Evolutionary conservation across 768 basidiomycete species (phyloP), one percentile per base, ranked within the genome.

Genomic region (Agrocybe chaxingu): DNA sequence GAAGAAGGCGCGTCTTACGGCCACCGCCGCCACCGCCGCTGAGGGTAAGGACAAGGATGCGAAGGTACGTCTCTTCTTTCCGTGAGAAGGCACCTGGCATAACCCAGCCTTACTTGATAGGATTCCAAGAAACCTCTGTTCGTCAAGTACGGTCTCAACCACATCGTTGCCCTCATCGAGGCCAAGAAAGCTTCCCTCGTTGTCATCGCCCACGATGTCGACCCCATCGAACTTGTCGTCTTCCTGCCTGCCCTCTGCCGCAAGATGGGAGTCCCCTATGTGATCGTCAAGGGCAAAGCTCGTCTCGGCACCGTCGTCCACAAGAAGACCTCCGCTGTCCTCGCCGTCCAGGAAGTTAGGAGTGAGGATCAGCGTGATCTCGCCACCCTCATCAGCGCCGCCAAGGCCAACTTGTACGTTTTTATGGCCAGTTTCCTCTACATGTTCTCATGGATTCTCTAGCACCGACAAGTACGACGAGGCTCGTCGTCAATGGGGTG

Each of bases 221-320:
- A 99, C 80, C 96, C 96, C 37, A 97, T 98, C 57, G 96, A 99
- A 76, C 88, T 99, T 62, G 96, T 99, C 58, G 84, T 99, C 73
- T 98, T 92, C 87, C 81, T 98, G 53, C 96, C 96, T 50, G 94
- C 96, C 48, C 86, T 98, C 53, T 98, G 96, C 79, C 87, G 93
- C 73, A 98, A 98, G 85, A 98, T 98, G 95, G 95, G 95, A 70
- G 89, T 98, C 32, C 95, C 95, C 36, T 98, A 98, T 74, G 92
- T 94, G 57, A 97, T 99, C 58, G 94, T 96, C 61, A 98, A 98
- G 78, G 89, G 90, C 75, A 98, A 98, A 76, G 92, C 96, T 50
- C 91, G 96, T 68, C 91, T 98, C 64, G 96, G 96, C 61, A 92
- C 95, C 6, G 93, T 98, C 55, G 92, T 95, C 36, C 92, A 97